Conservation (phyloP, 208 protist species). For the Acanthamoeba rhysodes region DNA sequence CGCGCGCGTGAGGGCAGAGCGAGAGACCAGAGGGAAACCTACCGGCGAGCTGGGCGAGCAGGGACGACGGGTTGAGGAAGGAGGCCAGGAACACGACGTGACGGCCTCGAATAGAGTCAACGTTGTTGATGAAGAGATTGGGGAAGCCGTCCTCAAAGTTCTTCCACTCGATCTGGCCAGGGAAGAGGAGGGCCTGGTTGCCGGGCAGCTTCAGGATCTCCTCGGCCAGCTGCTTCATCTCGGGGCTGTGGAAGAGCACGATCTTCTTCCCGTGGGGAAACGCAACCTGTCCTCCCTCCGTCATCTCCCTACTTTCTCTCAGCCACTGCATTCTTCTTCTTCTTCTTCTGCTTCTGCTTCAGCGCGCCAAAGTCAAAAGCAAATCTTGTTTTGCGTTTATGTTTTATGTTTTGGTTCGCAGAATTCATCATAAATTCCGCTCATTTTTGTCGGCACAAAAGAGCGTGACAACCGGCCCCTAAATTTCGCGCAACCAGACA, state of each 20-base stretch:
- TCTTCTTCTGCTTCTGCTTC: neutral
- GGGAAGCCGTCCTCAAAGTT: conserved; percentile 81
- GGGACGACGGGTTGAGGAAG: conserved; percentile 68
- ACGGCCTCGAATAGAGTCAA: conserved; percentile 72
- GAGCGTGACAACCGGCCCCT: neutral
- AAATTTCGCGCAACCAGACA: neutral
- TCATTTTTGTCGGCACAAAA: too few species aligned
- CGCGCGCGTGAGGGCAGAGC: neutral
- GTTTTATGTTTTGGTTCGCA: neutral
- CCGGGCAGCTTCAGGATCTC: conserved; percentile 29
- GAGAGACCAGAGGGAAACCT: neutral
- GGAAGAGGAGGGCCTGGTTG: neutral
- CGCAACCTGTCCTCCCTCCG: neutral
- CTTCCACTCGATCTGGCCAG: conserved; percentile 80
- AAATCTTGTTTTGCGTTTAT: too few species aligned
- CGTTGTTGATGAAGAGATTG: conserved; percentile 80
- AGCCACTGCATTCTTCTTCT: conserved; percentile 60
- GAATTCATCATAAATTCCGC: too few species aligned
- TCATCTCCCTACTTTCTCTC: conserved; percentile 37
- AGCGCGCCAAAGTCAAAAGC: neutral
- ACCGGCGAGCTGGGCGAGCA: conserved; percentile 55
- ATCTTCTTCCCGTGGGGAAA: neutral
- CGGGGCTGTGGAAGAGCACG: conserved; percentile 51
- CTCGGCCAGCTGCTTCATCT: conserved; percentile 69
- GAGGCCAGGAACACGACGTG: conserved; percentile 74